Conservation (phyloP, 306 rosid genomes). For the Notholithocarpus densiflorus region DNA sequence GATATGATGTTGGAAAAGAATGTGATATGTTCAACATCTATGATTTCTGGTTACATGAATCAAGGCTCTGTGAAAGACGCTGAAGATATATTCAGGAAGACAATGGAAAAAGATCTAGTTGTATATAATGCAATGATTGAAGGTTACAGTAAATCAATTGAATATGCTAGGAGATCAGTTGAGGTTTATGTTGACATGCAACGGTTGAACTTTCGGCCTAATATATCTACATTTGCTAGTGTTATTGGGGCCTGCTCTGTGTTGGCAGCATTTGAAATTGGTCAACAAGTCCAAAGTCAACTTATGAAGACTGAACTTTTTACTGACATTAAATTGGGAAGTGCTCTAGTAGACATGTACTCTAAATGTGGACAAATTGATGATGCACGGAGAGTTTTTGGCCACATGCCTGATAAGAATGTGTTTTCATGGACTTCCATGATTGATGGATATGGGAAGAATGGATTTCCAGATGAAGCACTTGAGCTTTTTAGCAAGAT, state of each 20-base stretch:
- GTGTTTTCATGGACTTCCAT: conserved; percentile 94
- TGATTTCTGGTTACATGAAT: conserved; percentile 90
- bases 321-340: conserved; percentile 57
- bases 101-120: conserved; percentile 68
- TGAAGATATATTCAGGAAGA: conserved; percentile 56
- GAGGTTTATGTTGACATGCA: conserved; percentile 78
- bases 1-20: conserved; percentile 64
- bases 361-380: conserved; percentile 71
- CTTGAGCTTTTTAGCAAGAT: conserved; percentile 59
- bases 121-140: conserved; percentile 93
- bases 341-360: conserved; percentile 87
- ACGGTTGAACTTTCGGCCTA: conserved; percentile 58
- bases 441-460: conserved; percentile 95
- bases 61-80: conserved; percentile 55
- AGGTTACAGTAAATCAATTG: conserved; percentile 73
- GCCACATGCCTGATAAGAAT: conserved; percentile 64
- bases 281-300: conserved; percentile 75
- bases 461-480: conserved; percentile 67
- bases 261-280: conserved; percentile 61
- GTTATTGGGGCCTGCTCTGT: conserved; percentile 77
- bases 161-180: conserved; percentile 58
- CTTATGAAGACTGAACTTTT: conserved; percentile 60
- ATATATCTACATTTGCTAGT: conserved; percentile 84
- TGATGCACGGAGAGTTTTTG: conserved; percentile 64
- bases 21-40: conserved; percentile 72